Base-by-base conservation (phyloP, 2,329 filamentous ascomycete genomes). In the Stagonosporopsis chrysanthemi region DNA sequence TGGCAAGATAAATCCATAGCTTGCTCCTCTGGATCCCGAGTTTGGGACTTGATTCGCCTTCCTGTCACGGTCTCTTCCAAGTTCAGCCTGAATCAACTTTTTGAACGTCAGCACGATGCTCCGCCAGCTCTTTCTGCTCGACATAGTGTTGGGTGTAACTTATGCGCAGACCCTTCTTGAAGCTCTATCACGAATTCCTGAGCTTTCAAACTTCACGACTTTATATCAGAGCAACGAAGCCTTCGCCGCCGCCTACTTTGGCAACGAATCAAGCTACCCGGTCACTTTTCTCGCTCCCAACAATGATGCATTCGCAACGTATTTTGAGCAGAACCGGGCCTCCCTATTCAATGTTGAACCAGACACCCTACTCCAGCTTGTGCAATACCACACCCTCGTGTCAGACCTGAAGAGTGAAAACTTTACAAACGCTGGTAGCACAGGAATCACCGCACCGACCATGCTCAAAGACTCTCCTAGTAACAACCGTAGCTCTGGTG, bases 271-370 rank as follows among this genome's bases (percentile, higher is more conserved):
- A 9, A 54, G 24, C 28, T 66, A 63, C 31, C 66, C 64, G 5
- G 58, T 66, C 15, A 69, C 66, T 3, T 60, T 69, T n/a, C 63
- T 69, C n/a, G 59, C 63, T 6, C 66, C 66, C 17, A 61, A 58
- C 35, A 52, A 67, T 41, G 46, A 64, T n/a, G 66, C 64, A 2
- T 66, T 69, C 42, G 58, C 60, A 31, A 35, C 45, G 9, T 64
- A 63, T 38, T 44, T 63, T 15, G 19, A 39, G 11, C 36, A 60
- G 44, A 36, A 50, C 33, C 56, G 53, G 14, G 35, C 49, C 9
- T 51, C 52, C 1, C 44, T 69, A 31, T 60, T 61, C 5, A 52
- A 60, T n/a, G 31, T 65, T 23, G 19, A 56, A 1, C 49, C 51
- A 6, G 43, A 52, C 1, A 41, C 31, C 2, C 60, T 69, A 6